phyloP scores from a whole-genome alignment of 2,329 filamentous ascomycete species.

The Nigrospora sphaerica region DNA sequence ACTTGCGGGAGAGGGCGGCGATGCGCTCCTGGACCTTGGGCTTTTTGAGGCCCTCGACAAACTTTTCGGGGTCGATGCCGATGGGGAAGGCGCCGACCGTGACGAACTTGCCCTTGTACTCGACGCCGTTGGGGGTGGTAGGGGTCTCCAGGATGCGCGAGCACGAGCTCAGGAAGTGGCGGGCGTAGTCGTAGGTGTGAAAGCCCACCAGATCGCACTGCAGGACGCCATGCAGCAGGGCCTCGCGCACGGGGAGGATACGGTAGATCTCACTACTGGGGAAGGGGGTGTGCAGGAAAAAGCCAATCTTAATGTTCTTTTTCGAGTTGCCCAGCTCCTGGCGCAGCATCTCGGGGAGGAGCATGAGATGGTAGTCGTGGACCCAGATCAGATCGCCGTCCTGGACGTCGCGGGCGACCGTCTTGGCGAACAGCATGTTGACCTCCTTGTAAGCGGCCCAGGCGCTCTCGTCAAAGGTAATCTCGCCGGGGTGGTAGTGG shows the following conservation, averaged over 20 bases:
- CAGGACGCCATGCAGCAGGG: slow-evolving; percentile 78
- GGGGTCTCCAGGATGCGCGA: slow-evolving; percentile 79
- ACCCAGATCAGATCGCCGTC: slow-evolving; percentile 97
- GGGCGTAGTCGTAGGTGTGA: slow-evolving; percentile 98
- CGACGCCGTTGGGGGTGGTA: slow-evolving; percentile 88
- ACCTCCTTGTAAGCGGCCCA: slow-evolving; percentile 93
- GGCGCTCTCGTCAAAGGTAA: slow-evolving; percentile 91
- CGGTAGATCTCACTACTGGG: slow-evolving; percentile 96
- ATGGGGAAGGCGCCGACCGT: slow-evolving; percentile 95
- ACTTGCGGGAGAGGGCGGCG: slow-evolving; percentile 76
- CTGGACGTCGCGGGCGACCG: slow-evolving; percentile 77
- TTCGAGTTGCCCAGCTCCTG: slow-evolving; percentile 74
- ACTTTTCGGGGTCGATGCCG: slow-evolving; percentile 95
- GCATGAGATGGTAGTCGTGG: slow-evolving; percentile 97
- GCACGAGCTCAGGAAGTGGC: slow-evolving; percentile 94
- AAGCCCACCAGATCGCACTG: slow-evolving; percentile 95
- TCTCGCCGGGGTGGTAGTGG: slow-evolving; percentile 97
- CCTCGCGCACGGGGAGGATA: slow-evolving; percentile 86
- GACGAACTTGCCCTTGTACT: slow-evolving; percentile 81
- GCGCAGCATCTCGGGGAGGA: slow-evolving; percentile 89
- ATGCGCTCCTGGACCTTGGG: slow-evolving; percentile 85
- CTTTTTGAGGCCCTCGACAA: slow-evolving; percentile 80
- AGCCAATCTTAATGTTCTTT: slow-evolving; percentile 94
- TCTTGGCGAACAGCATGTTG: slow-evolving; percentile 85
- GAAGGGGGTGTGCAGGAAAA: slow-evolving; percentile 97